Conservation (phyloP, 2,329 filamentous ascomycete species). For the Ophiostoma piceae region DNA sequence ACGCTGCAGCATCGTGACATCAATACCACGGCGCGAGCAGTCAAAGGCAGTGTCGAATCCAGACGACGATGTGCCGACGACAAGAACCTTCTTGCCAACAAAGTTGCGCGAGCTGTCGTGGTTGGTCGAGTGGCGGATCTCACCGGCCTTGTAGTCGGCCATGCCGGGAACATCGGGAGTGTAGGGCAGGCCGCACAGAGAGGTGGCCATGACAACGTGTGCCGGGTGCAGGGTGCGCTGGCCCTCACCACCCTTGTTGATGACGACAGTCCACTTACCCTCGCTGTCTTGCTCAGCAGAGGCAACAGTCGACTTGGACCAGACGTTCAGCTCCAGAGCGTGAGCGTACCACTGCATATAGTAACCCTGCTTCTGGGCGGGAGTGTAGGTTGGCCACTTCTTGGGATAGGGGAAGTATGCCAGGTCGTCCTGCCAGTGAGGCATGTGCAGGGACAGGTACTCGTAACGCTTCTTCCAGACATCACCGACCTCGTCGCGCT, state of each 20-base stretch:
- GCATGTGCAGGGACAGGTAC: slow-evolving; percentile 26
- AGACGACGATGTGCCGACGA: slow-evolving; percentile 76
- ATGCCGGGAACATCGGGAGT: slow-evolving; percentile 19
- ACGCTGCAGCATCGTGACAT: slow-evolving; percentile 75
- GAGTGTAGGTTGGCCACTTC: slow-evolving; percentile 36
- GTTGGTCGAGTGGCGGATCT: slow-evolving; percentile 18
- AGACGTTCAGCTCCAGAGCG: slow-evolving; percentile 39
- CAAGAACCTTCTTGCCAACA: slow-evolving; percentile 57
- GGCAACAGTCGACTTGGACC: slow-evolving; percentile 31
- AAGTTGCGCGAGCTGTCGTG: slow-evolving; percentile 15
- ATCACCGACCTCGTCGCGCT: slow-evolving; percentile 42
- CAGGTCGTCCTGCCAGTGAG: slow-evolving; percentile 38
- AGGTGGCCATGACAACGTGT: slow-evolving; percentile 22
- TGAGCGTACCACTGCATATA: slow-evolving; percentile 43
- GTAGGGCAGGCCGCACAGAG: slow-evolving; percentile 19
- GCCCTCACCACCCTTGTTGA: slow-evolving; percentile 32
- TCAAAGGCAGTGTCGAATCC: slow-evolving; percentile 69
- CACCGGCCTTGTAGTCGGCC: slow-evolving; percentile 12
- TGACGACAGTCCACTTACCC: slow-evolving; percentile 50
- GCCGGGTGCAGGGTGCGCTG: slow-evolving; percentile 20
- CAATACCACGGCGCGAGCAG: slow-evolving; percentile 57
- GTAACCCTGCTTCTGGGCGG: slow-evolving; percentile 42
- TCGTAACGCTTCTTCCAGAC: slow-evolving; percentile 46
- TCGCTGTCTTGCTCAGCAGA: slow-evolving; percentile 30
- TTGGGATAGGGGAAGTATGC: slow-evolving; percentile 38